phyloP scores from a whole-genome alignment of 176 grass and related monocot species.

The Areca catechu region DNA sequence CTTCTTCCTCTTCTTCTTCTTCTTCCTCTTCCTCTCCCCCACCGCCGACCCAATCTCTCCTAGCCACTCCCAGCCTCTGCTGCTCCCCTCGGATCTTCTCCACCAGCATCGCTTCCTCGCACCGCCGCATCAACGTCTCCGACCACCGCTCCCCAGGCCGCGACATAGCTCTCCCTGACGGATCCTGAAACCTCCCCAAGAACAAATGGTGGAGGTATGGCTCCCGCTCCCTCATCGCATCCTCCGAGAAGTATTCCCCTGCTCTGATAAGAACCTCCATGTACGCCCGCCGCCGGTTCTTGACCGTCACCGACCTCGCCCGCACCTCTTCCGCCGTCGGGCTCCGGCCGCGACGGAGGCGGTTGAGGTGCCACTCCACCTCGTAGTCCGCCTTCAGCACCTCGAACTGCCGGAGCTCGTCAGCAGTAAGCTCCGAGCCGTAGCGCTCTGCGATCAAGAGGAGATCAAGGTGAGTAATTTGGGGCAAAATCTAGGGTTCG shows the following conservation, averaged over 20 bases:
- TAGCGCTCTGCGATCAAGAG: slow-evolving; percentile 43
- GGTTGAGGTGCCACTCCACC: slow-evolving; percentile 67
- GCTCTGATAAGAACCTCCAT: slow-evolving; percentile 46
- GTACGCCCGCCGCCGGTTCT: slow-evolving; percentile 68
- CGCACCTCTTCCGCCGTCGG: background rate
- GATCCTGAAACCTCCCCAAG: slow-evolving; percentile 70
- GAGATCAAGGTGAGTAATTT: no score
- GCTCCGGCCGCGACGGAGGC: slow-evolving; percentile 18
- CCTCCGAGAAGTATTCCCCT: slow-evolving; percentile 87
- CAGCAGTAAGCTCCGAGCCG: slow-evolving; percentile 26
- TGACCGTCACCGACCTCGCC: slow-evolving; percentile 30
- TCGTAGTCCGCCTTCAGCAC: slow-evolving; percentile 54
- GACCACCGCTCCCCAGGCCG: slow-evolving; percentile 72
- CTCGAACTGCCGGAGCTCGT: slow-evolving; percentile 57
- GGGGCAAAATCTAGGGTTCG: background rate
- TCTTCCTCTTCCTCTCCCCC: slow-evolving; percentile 16
- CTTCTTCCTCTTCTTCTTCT: slow-evolving; percentile 18
- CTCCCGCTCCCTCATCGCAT: slow-evolving; percentile 84
- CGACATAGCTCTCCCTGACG: slow-evolving; percentile 46
- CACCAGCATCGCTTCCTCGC: slow-evolving; percentile 54
- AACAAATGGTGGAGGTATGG: slow-evolving; percentile 80
- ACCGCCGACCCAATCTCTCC: slow-evolving; percentile 56
- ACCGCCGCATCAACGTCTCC: slow-evolving; percentile 66
- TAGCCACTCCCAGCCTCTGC: slow-evolving; percentile 48
- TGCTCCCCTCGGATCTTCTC: slow-evolving; percentile 84